Evolutionary conservation across 2,329 filamentous ascomycete species (phyloP), one percentile per base, ranked within the genome.

Genomic region (Diplodia corticola): DNA sequence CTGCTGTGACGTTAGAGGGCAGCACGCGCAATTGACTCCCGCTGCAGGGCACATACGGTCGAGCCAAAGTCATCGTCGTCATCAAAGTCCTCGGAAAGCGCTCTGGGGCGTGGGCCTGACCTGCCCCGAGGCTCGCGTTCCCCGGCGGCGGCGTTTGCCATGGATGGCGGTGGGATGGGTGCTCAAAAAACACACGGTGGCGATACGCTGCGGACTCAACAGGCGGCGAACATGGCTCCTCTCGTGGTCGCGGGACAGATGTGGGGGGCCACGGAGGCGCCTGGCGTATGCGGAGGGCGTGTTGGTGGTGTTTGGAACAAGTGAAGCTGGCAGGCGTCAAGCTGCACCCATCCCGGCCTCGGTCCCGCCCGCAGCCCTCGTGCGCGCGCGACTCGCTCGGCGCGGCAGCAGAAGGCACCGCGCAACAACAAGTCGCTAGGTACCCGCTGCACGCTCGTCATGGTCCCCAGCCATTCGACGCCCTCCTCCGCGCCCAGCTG

Each of bases 1-100:
- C 93, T 97, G 64, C n/a, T 48, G 51, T n/a, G 35, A 60, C 24
- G 33, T 65, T 50, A 65, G 64, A 40, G 22, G 26, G 44, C 28
- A 35, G 17, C 26, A 30, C 26, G 53, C 30, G 46, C 40, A 65
- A 59, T 65, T 60, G 64, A 37, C n/a, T 13, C 30, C n/a, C 13
- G 30, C 46, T 5, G 10, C 53, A 48, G 6, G 12, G 35, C 33
- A 50, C 64, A 63, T 66, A 55, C 57, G 24, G 64, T 51, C n/a
- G 55, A 61, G 33, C 50, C 63, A 17, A 54, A 9, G 10, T 46
- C 64, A 13, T 66, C 64, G 15, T 67, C 65, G 5, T 64, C 59
- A 17, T 33, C 33, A 28, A 53, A 46, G 50, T 48, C 55, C 7
- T 54, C 64, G 33, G 64, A 63, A 15, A 54, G 49, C n/a, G 55